A percentile compares a stretch with the other conserved stretches of the same genome.
Conservation (phyloP, 2,329 filamentous ascomycete genomes). For the Penicillium palitans region DNA sequence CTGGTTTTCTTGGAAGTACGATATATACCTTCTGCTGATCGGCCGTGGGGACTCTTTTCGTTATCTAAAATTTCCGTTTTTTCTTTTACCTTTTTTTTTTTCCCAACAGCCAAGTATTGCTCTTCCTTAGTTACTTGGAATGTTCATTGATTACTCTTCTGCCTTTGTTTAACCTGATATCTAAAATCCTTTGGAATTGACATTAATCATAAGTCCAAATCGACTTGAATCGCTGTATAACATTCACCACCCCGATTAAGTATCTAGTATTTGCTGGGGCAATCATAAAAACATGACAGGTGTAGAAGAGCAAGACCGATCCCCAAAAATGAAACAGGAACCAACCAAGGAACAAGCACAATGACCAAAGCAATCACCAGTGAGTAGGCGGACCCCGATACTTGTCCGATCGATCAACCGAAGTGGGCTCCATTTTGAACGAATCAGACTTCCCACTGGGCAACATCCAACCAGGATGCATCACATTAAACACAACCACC, state of each 20-base stretch:
- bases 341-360: not conserved
- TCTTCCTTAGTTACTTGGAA: not conserved
- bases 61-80: not conserved
- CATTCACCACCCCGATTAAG: not conserved
- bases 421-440: conserved; percentile 11
- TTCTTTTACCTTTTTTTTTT: not conserved
- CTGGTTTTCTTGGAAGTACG: not conserved
- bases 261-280: not conserved
- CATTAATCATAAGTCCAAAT: conserved; percentile 3
- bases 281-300: not conserved
- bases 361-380: not conserved
- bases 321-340: not conserved
- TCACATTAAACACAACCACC: conserved; percentile 47
- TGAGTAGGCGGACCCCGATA: not conserved
- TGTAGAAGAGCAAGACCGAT: not conserved
- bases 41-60: not conserved
- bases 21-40: not conserved
- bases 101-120: not conserved
- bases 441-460: conserved; percentile 22
- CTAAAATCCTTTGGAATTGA: not conserved
- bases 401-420: conserved; percentile 18
- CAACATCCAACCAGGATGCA: conserved; percentile 48
- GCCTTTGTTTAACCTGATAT: not conserved
- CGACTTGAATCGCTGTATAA: not conserved
- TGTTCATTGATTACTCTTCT: not conserved